Conservation (phyloP, 2,329 filamentous ascomycete species). For the Penicillium frequentans region DNA sequence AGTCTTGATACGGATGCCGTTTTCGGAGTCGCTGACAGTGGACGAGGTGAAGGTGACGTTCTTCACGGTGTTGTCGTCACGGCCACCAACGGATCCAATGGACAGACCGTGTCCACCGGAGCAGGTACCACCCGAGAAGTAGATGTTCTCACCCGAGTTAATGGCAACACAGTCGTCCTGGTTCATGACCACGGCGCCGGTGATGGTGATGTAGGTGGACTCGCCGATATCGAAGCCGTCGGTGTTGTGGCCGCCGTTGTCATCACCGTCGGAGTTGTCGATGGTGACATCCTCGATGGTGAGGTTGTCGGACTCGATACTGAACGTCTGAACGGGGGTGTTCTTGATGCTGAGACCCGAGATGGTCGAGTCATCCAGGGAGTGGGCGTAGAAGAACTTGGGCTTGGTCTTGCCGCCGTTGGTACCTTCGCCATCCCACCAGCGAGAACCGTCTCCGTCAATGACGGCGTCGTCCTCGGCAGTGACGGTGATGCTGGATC, state of each 20-base stretch:
- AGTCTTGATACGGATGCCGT: constrained; percentile 48
- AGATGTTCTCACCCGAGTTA: constrained; percentile 52
- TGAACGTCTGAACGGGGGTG: constrained; percentile 40
- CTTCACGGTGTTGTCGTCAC: constrained; percentile 55
- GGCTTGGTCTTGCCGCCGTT: constrained; percentile 66
- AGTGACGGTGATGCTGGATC: constrained; percentile 55
- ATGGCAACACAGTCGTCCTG: constrained; percentile 62
- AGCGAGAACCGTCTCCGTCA: constrained; percentile 52
- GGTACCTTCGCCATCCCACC: constrained; percentile 47
- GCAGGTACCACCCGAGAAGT: constrained; percentile 31
- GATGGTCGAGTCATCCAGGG: constrained; percentile 34
- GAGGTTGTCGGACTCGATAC: constrained; percentile 50
- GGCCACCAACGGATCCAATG: constrained; percentile 61
- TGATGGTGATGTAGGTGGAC: constrained; percentile 52
- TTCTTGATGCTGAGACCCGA: constrained; percentile 36
- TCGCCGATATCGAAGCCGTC: constrained; percentile 45
- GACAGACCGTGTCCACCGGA: constrained; percentile 49
- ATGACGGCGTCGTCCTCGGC: constrained; percentile 55
- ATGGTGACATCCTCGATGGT: constrained; percentile 55
- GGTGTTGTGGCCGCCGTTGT: constrained; percentile 51
- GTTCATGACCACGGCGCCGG: constrained; percentile 54
- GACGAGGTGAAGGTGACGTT: constrained; percentile 40
- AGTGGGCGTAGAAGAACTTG: constrained; percentile 60
- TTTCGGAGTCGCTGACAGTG: constrained; percentile 4
- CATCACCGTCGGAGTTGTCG: constrained; percentile 58